Percentiles rank a stretch among this genome's conserved stretches.
phyloP scores from a whole-genome alignment of 352 stramenopile species.

The Blastocystis sp. region DNA sequence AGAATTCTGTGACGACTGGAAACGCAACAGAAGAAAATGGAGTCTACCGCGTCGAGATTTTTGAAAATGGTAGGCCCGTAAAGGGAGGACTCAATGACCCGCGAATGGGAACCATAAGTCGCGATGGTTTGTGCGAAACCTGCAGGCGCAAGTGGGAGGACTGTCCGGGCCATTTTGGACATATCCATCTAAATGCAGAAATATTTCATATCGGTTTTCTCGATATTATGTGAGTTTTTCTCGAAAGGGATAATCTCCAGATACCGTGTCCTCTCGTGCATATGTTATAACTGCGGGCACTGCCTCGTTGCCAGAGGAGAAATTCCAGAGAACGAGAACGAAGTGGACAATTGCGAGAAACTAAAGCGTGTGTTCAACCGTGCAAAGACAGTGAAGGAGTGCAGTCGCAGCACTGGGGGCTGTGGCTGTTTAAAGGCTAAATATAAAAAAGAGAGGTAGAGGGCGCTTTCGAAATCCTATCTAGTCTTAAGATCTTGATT shows the following conservation, averaged over 20 bases:
- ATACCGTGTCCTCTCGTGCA: slow-evolving; percentile 73
- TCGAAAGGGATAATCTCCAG: not conserved
- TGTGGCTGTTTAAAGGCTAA: slow-evolving; percentile 81
- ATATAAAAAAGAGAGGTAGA: slow-evolving; percentile 82
- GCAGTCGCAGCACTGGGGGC: slow-evolving; percentile 67
- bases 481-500: slow-evolving; percentile 60
- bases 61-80: slow-evolving; percentile 83
- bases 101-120: slow-evolving; percentile 87
- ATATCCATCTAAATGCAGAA: slow-evolving; percentile 79
- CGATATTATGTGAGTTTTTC: not conserved
- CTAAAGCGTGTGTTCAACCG: not conserved
- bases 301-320: slow-evolving; percentile 52
- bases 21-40: slow-evolving; percentile 29
- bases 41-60: slow-evolving; percentile 35
- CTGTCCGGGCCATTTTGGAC: slow-evolving; percentile 96
- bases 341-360: slow-evolving; percentile 74
- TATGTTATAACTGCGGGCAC: slow-evolving; percentile 90
- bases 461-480: slow-evolving; percentile 69
- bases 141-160: slow-evolving; percentile 88
- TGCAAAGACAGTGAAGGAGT: slow-evolving; percentile 69
- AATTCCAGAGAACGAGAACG: slow-evolving; percentile 70
- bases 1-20: slow-evolving; percentile 52
- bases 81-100: slow-evolving; percentile 95
- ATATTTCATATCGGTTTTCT: slow-evolving; percentile 61
- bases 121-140: slow-evolving; percentile 78